Percentiles rank a stretch among this genome's conserved stretches.
Conservation (phyloP, 257 asterid genomes). For the Cynanchum wilfordii region DNA sequence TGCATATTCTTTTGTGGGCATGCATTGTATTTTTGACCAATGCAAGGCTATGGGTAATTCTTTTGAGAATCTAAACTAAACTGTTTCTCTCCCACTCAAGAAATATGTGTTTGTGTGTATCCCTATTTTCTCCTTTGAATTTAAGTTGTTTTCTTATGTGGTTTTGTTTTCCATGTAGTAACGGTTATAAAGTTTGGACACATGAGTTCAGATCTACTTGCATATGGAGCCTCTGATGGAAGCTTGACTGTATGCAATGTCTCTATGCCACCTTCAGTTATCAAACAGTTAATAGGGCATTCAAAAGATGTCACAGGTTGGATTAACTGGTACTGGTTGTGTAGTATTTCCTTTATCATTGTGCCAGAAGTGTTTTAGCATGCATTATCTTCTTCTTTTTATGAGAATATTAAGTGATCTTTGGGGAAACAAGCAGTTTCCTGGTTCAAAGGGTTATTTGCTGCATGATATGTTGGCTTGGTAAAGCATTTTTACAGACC, state of each 20-base stretch:
- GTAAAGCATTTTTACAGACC: background rate
- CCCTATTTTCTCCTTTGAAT: constrained; percentile 1
- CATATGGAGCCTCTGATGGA: constrained; percentile 98
- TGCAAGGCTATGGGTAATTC: constrained; percentile 96
- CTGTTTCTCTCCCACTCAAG: constrained; percentile 6
- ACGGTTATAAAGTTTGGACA: constrained; percentile 93
- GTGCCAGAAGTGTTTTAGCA: constrained; percentile 5
- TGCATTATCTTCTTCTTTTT: constrained; percentile 3
- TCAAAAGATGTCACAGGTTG: constrained; percentile 98
- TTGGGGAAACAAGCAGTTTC: background rate
- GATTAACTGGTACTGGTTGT: constrained; percentile 53
- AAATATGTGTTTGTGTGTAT: background rate
- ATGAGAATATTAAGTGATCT: background rate
- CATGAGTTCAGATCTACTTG: constrained; percentile 94
- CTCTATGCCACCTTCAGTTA: constrained; percentile 64
- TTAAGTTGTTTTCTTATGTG: constrained; percentile 18
- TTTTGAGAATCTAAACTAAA: constrained; percentile 16
- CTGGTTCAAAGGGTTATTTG: background rate
- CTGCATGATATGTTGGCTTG: background rate
- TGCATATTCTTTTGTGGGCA: constrained; percentile 96
- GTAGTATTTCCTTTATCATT: constrained; percentile 28
- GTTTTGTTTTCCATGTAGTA: constrained; percentile 39
- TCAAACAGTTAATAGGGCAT: constrained; percentile 76
- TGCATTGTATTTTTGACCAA: constrained; percentile 97
- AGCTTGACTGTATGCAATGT: constrained; percentile 82